A percentile compares a stretch with the other conserved stretches of the same genome.
Conservation (phyloP, 768 basidiomycete genomes). For the Lentinula detonsa region DNA sequence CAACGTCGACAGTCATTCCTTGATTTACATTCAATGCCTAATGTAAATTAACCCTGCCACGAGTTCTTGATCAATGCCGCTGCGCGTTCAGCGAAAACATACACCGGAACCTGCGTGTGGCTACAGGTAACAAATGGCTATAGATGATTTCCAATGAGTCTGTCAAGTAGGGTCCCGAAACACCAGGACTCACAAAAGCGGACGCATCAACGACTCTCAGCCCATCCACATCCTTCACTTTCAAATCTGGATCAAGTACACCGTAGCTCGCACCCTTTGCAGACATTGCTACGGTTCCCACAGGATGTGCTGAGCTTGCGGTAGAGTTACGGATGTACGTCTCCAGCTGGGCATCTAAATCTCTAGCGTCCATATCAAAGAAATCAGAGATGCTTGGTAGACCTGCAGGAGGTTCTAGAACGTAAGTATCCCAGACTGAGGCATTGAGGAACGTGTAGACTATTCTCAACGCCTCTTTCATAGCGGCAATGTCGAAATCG, state of each 20-base stretch:
- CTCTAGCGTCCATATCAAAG: conserved; percentile 4
- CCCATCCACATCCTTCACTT: conserved; percentile 25
- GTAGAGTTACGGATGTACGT: conserved; percentile 16
- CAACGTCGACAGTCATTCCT: too few relatives aligned
- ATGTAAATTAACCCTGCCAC: neutral
- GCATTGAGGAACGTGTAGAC: conserved; percentile 21
- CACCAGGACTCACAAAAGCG: conserved; percentile 20
- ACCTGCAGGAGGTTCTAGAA: conserved; percentile 14
- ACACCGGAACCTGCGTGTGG: conserved; percentile 7
- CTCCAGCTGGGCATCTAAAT: conserved; percentile 20
- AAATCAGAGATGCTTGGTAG: conserved; percentile 11
- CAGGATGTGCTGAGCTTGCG: conserved; percentile 20
- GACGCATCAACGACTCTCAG: conserved; percentile 33
- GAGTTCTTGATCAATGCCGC: neutral
- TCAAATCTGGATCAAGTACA: conserved; percentile 28
- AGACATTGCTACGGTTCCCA: conserved; percentile 25
- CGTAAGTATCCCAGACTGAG: conserved; percentile 21
- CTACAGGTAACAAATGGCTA: conserved; percentile 2
- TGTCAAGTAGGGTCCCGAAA: neutral
- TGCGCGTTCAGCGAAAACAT: conserved; percentile 5
- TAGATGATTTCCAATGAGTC: neutral
- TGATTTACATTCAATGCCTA: neutral
- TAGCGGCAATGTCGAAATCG: conserved; percentile 19
- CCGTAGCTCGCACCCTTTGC: conserved; percentile 18
- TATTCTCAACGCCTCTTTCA: conserved; percentile 21